Base-by-base conservation (phyloP, 805 yeast species). In the Hanseniaspora lindneri region DNA sequence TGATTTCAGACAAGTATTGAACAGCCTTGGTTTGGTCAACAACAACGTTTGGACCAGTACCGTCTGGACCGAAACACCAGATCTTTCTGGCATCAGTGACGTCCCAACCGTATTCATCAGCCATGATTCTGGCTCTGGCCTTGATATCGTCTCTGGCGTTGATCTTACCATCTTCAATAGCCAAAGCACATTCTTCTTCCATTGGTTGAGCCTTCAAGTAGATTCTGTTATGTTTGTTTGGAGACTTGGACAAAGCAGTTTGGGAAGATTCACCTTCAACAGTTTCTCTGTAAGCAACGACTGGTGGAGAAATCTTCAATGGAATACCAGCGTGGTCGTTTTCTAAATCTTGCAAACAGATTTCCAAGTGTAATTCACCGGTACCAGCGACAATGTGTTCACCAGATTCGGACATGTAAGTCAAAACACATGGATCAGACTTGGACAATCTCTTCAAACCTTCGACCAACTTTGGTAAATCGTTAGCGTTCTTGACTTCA, bases 11-110 rank as follows among this genome's bases (percentile, higher is more conserved):
- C 76, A 89, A 81, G 87, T 88, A 89, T 78, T 92, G 97, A 57
- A 89, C 97, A 67, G 98, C 98, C 89, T 89, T 89, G 68, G 97
- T 89, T 76, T 88, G 96, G 78, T 89, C 98, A 73, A 89, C 94
- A 68, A 89, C 96, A 68, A 92, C 73, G 79, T 89, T 89, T 66
- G 98, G 88, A 75, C 98, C 98, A 71, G 76, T 80, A 74, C 96
- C 96, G 69, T 89, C 98, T 70, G 98, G 97, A 77, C 98, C 98
- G 87, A 89, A 89, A 83, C 96, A 86, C 98, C 98, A 89, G 69
- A 89, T 92, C 92, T 92, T 89, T 83, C 98, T 88, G 75, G 96
- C 98, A 69, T 89, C 98, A 63, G 96, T 80, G 70, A 92, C 96
- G 70, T 89, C 97, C 98, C 98, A 89, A 63, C 89, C 96, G 82